These are phyloP conservation scores for Boeremia exigua DNA, from an alignment of 2,329 filamentous ascomycete species.

Conservation along the genomic window DNA sequence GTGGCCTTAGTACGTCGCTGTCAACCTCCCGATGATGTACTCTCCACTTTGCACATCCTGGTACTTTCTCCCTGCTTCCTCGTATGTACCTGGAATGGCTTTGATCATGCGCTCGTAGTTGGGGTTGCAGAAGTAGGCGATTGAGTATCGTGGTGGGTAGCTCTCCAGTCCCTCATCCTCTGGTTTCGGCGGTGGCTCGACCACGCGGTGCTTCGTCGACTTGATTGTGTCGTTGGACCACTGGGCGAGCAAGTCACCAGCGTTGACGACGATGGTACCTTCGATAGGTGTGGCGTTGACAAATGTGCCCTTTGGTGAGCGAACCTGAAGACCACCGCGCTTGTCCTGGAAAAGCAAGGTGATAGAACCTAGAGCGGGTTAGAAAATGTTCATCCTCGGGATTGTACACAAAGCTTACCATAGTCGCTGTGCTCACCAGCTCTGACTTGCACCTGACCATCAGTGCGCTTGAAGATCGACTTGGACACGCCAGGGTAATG, in stretches of 20 bases:
- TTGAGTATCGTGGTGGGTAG: constrained; percentile 79
- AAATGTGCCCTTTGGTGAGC: constrained; percentile 76
- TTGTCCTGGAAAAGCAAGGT: constrained; percentile 58
- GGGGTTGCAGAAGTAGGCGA: constrained; percentile 93
- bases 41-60: constrained; percentile 77
- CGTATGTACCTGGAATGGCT: constrained; percentile 79
- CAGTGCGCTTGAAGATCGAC: constrained; percentile 69
- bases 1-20: constrained; percentile 64
- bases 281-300: constrained; percentile 83
- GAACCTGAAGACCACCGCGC: constrained; percentile 65
- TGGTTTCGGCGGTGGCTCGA: constrained; percentile 71
- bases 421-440: constrained; percentile 80
- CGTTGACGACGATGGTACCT: constrained; percentile 85
- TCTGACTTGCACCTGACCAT: constrained; percentile 74
- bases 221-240: constrained; percentile 94
- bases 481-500: constrained; percentile 76
- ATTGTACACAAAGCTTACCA: constrained; percentile 35
- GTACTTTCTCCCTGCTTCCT: constrained; percentile 77
- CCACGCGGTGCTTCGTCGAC: constrained; percentile 87
- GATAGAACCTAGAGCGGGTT: constrained; percentile 43
- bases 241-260: constrained; percentile 81
- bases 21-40: constrained; percentile 78
- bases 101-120: constrained; percentile 79
- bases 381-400: not conserved
- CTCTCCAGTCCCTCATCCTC: constrained; percentile 56